Percentiles rank a stretch among this genome's conserved stretches.
Evolutionary conservation across 129 eudicot species (phyloP).

Genomic region (Artemisia annua): DNA sequence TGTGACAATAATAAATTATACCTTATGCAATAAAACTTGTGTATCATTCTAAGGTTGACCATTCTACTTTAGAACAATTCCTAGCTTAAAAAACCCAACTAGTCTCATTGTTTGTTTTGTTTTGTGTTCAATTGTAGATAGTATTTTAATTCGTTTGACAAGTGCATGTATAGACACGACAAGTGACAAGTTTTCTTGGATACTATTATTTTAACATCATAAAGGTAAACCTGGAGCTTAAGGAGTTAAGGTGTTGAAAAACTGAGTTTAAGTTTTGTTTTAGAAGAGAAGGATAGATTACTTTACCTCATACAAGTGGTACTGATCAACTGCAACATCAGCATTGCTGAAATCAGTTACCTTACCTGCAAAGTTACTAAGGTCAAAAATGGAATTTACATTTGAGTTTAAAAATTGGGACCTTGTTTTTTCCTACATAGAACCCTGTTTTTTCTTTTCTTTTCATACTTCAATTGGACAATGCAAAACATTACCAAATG

Average conservation of each 20-base stretch:
- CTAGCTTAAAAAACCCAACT: not conserved
- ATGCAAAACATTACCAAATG: slow-evolving; percentile 55
- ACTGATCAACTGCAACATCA: slow-evolving; percentile 87
- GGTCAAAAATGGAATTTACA: not conserved
- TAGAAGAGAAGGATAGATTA: not conserved
- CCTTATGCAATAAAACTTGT: not conserved
- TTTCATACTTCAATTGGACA: not conserved
- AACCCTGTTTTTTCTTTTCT: not conserved
- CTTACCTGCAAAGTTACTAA: slow-evolving; percentile 49
- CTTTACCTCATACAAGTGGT: slow-evolving; percentile 63
- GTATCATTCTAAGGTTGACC: not conserved
- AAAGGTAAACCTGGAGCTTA: not conserved
- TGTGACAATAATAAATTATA: not conserved
- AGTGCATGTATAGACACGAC: not conserved
- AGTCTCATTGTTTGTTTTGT: not conserved
- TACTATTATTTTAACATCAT: not conserved
- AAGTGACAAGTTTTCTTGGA: not conserved
- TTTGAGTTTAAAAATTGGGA: slow-evolving; percentile 1
- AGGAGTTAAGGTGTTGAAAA: not conserved
- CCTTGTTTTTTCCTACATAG: not conserved
- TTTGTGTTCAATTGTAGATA: not conserved
- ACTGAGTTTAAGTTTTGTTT: not conserved
- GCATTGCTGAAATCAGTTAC: slow-evolving; percentile 79
- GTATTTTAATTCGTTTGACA: not conserved
- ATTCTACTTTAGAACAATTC: not conserved